Conservation (phyloP, 129 eudicot species). For the Arctium lappa region DNA sequence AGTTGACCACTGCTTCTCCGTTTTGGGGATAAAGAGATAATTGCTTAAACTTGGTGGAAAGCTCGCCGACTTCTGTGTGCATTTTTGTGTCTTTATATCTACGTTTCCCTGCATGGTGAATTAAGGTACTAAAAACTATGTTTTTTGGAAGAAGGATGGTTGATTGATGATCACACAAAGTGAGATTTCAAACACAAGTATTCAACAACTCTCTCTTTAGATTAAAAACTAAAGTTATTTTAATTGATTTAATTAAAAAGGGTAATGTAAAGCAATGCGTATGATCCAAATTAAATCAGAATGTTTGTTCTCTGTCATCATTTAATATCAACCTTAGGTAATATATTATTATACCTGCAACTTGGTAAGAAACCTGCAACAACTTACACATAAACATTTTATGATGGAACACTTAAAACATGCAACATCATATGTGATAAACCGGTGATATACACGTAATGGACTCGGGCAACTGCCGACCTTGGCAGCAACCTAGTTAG, state of each 20-base stretch:
- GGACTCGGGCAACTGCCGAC: too few relatives aligned
- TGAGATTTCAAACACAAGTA: background rate
- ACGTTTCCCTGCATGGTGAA: background rate
- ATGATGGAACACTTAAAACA: too few relatives aligned
- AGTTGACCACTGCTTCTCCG: constrained; percentile 22
- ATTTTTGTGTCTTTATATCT: background rate
- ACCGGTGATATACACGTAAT: too few relatives aligned
- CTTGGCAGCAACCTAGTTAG: too few relatives aligned
- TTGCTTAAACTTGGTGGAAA: constrained; percentile 26
- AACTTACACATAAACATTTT: too few relatives aligned
- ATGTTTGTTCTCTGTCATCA: background rate
- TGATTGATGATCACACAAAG: constrained; percentile 17
- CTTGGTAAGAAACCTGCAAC: background rate
- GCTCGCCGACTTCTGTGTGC: constrained; percentile 7
- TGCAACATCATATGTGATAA: too few relatives aligned
- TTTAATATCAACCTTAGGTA: background rate
- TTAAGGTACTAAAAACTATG: background rate
- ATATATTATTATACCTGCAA: background rate
- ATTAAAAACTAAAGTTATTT: background rate
- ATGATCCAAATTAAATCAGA: constrained; percentile 10
- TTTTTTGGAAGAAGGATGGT: background rate
- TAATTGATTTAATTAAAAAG: background rate
- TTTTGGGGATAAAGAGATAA: constrained; percentile 23
- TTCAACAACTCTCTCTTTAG: background rate
- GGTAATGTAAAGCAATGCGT: background rate